Conservation (phyloP, 1,284 basidiomycete genomes). For the Phlebopus sp. region DNA sequence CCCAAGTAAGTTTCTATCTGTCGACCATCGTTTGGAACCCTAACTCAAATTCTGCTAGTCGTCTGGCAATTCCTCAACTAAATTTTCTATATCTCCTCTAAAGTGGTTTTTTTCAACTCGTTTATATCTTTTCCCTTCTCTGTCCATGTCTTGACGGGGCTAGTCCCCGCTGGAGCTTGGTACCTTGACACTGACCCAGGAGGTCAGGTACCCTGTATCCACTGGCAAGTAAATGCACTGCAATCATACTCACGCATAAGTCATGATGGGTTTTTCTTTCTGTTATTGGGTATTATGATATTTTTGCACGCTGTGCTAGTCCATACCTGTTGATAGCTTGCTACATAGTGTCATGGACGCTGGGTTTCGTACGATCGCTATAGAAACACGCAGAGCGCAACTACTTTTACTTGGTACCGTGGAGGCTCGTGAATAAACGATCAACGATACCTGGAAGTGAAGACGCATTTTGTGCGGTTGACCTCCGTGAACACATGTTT, state of each 20-base stretch:
- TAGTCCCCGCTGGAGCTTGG: slow-evolving; percentile 16
- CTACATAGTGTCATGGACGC: slow-evolving; percentile 16
- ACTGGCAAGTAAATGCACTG: slow-evolving; percentile 12
- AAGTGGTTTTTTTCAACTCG: slow-evolving; percentile 11
- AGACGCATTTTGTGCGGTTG: too few species aligned
- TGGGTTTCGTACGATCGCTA: slow-evolving; percentile 16
- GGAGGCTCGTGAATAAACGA: not conserved
- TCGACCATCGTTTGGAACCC: not conserved
- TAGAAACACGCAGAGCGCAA: slow-evolving; percentile 15
- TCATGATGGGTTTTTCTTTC: slow-evolving; percentile 11
- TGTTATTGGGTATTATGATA: slow-evolving; percentile 15
- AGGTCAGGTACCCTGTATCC: slow-evolving; percentile 15
- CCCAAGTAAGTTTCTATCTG: slow-evolving; percentile 44
- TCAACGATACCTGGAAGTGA: not conserved
- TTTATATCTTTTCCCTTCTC: slow-evolving; percentile 16
- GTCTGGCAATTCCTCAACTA: slow-evolving; percentile 45
- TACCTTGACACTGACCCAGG: slow-evolving; percentile 20
- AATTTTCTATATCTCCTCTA: slow-evolving; percentile 4
- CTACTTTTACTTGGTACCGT: not conserved
- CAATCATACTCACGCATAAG: not conserved
- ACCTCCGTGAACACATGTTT: too few species aligned
- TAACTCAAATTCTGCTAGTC: slow-evolving; percentile 35
- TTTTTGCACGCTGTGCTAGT: slow-evolving; percentile 4
- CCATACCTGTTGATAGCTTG: slow-evolving; percentile 23
- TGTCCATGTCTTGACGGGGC: slow-evolving; percentile 19